Conservation (phyloP, 352 stramenopile species). For the Phytophthora vignae region DNA sequence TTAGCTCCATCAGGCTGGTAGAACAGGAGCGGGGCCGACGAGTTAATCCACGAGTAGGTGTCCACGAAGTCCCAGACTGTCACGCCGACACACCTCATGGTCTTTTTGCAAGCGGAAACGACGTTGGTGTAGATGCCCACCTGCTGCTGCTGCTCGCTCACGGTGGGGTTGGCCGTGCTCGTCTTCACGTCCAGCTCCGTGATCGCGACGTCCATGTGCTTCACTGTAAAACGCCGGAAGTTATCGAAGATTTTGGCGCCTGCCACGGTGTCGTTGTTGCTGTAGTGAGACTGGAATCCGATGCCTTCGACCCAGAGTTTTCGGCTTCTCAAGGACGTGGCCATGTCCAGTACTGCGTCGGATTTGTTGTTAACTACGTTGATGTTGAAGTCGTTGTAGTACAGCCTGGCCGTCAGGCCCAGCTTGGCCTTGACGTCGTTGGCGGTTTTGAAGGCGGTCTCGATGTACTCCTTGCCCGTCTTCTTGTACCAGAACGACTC, state of each 20-base stretch:
- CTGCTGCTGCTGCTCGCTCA: conserved; percentile 38
- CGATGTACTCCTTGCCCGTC: conserved; percentile 44
- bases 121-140: conserved; percentile 34
- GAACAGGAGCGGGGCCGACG: conserved; percentile 33
- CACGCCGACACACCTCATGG: conserved; percentile 29
- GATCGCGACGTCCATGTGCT: conserved; percentile 39
- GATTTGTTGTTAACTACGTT: conserved; percentile 45
- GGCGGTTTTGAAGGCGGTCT: conserved; percentile 38
- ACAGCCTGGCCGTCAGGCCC: conserved; percentile 23
- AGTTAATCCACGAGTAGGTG: conserved; percentile 33
- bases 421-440: conserved; percentile 40
- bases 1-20: conserved; percentile 37
- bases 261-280: conserved; percentile 23
- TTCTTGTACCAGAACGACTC: conserved; percentile 51
- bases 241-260: conserved; percentile 39
- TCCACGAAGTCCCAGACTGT: conserved; percentile 42
- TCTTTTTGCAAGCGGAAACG: conserved; percentile 44
- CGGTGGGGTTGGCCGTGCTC: conserved; percentile 30
- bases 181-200: conserved; percentile 42
- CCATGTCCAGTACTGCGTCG: conserved; percentile 36
- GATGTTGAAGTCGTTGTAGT: conserved; percentile 43
- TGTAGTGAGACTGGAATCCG: conserved; percentile 43
- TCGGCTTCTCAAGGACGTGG: conserved; percentile 17
- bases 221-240: conserved; percentile 34
- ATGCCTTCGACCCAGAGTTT: conserved; percentile 39